These are phyloP conservation scores for Aspergillus neotritici DNA, from an alignment of 2,329 filamentous ascomycete genomes.

Conservation along the genomic window DNA sequence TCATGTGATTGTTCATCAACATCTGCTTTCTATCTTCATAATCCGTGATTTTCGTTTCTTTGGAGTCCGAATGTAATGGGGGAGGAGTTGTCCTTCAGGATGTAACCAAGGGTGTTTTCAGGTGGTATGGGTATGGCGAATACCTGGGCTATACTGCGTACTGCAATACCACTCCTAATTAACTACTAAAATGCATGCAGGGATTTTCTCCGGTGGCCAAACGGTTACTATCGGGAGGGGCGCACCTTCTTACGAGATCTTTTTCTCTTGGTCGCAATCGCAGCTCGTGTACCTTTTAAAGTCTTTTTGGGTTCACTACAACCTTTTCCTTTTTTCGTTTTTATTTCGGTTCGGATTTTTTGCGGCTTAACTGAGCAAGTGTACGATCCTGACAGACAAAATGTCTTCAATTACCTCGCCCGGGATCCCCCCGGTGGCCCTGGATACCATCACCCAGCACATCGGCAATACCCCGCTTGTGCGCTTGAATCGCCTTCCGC, in stretches of 20 bases:
- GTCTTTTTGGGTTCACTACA: not conserved
- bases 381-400: conserved; percentile 6
- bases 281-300: too few relatives aligned
- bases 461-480: conserved; percentile 97
- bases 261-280: not conserved
- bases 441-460: conserved; percentile 70
- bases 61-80: too few relatives aligned
- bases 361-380: not conserved
- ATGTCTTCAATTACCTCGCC: conserved; percentile 48
- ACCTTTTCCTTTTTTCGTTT: not conserved
- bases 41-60: too few relatives aligned
- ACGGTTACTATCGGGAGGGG: conserved; percentile 22
- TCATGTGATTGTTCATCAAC: too few relatives aligned
- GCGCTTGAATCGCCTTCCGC: conserved; percentile 84
- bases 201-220: too few relatives aligned
- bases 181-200: not conserved
- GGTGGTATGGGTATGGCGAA: not conserved
- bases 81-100: too few relatives aligned
- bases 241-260: conserved; percentile 13
- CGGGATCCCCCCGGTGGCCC: conserved; percentile 50
- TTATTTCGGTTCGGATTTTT: not conserved
- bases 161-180: too few relatives aligned
- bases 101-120: not conserved
- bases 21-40: too few relatives aligned
- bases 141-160: not conserved